Conservation (phyloP, 805 yeast species). For the Vanderwaltozyma tropicalis region DNA sequence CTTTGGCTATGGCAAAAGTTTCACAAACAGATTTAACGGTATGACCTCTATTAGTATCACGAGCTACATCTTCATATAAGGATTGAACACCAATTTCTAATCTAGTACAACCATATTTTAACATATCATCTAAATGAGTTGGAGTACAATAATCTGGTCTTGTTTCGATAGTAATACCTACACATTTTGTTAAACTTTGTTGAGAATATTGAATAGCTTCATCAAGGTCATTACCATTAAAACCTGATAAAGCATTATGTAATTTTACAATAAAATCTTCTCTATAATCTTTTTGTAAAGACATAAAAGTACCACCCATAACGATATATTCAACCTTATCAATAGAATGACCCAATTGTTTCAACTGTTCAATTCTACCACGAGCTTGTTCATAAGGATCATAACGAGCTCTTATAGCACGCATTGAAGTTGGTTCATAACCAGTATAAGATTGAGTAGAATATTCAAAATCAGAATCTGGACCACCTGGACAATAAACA, state of each 20-base stretch:
- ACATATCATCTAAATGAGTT: constrained; percentile 90
- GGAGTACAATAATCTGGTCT: constrained; percentile 98
- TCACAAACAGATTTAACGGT: constrained; percentile 94
- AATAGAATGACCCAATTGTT: constrained; percentile 90
- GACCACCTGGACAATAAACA: constrained; percentile 98
- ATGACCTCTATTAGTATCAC: constrained; percentile 97
- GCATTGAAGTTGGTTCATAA: constrained; percentile 97
- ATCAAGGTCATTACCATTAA: constrained; percentile 73
- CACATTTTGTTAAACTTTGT: constrained; percentile 92
- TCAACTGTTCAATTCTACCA: constrained; percentile 90
- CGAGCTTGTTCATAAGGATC: constrained; percentile 98
- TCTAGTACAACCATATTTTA: constrained; percentile 92
- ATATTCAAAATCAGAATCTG: constrained; percentile 95
- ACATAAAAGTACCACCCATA: constrained; percentile 99
- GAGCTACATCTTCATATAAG: constrained; percentile 94
- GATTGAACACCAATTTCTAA: constrained; percentile 96
- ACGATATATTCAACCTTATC: constrained; percentile 96
- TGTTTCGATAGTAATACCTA: constrained; percentile 96
- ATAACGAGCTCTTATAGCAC: constrained; percentile 97
- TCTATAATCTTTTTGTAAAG: constrained; percentile 78
- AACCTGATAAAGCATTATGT: constrained; percentile 93
- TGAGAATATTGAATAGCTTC: constrained; percentile 88
- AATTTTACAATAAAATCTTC: constrained; percentile 81
- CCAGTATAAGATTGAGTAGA: constrained; percentile 98
- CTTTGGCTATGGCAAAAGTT: constrained; percentile 92